Conservation (phyloP, 2,329 filamentous ascomycete genomes). For the Lasiodiplodia sp. region DNA sequence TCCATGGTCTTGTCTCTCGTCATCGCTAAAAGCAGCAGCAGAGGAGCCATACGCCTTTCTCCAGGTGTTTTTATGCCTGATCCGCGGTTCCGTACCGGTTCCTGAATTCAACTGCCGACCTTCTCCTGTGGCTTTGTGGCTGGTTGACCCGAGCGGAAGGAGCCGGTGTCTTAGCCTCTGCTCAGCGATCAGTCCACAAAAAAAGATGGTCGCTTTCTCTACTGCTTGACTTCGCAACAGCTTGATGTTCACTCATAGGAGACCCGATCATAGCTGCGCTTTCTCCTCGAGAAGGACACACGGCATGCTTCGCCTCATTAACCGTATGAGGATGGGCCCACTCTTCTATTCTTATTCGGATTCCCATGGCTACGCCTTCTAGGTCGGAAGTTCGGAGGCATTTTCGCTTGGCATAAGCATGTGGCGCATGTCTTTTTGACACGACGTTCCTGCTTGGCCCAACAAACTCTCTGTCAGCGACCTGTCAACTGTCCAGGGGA, state of each 20-base stretch:
- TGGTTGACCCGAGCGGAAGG: conserved; percentile 1
- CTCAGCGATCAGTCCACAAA: neutral
- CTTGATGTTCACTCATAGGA: neutral
- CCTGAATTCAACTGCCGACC: neutral
- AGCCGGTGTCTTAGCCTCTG: neutral
- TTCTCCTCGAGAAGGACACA: neutral
- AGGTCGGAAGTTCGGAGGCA: neutral
- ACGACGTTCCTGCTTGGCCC: neutral
- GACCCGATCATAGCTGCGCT: neutral
- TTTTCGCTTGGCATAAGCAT: conserved; percentile 14
- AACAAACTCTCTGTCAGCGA: neutral
- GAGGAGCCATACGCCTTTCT: neutral
- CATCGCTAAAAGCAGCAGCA: neutral
- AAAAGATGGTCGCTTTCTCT: neutral
- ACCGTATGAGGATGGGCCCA: neutral
- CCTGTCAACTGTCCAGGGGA: neutral
- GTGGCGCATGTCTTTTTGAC: neutral
- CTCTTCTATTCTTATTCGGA: neutral
- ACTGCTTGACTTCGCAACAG: neutral
- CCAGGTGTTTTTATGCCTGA: neutral
- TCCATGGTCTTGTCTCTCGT: neutral
- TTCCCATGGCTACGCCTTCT: neutral
- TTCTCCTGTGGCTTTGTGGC: conserved; percentile 6
- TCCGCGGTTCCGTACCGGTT: neutral
- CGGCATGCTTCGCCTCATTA: neutral